These are phyloP conservation scores for Cucurbita ficifolia DNA, from an alignment of 306 rosid genomes.

Conservation along the genomic window DNA sequence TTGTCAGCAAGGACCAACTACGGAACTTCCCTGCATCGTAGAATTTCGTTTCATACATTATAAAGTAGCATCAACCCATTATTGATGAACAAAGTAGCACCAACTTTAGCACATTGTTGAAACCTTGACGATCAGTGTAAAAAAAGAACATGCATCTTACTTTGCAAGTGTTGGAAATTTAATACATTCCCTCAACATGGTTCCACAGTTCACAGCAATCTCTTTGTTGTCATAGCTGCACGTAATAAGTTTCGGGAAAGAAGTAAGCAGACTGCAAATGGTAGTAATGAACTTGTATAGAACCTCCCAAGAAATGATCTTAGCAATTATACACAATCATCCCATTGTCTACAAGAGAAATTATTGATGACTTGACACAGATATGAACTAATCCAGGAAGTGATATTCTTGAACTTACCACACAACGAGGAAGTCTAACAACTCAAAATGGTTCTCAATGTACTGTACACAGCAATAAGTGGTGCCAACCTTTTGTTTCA, in stretches of 20 bases:
- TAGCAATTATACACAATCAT: background rate
- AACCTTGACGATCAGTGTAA: background rate
- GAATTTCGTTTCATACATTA: background rate
- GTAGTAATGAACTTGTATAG: background rate
- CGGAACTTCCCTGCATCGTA: background rate
- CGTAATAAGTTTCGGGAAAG: background rate
- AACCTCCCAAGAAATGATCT: background rate
- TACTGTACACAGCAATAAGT: conserved; percentile 53
- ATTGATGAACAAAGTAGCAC: background rate
- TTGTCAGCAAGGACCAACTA: background rate
- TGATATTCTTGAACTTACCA: conserved; percentile 37
- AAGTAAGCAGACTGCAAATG: background rate
- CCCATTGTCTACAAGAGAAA: background rate
- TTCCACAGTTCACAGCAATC: conserved; percentile 79
- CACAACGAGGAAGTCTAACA: conserved; percentile 76
- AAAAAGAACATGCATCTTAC: conserved; percentile 29
- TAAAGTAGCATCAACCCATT: background rate
- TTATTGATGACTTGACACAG: background rate
- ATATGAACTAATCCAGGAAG: conserved; percentile 2
- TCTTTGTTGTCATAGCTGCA: conserved; percentile 95
- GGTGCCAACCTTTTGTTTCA: conserved; percentile 72
- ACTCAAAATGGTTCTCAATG: conserved; percentile 59
- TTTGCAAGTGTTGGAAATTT: conserved; percentile 69
- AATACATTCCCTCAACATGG: conserved; percentile 92
- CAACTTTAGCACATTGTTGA: conserved; percentile 4